Conservation (phyloP, 257 asterid species). For the Nicotiana benthamiana region DNA sequence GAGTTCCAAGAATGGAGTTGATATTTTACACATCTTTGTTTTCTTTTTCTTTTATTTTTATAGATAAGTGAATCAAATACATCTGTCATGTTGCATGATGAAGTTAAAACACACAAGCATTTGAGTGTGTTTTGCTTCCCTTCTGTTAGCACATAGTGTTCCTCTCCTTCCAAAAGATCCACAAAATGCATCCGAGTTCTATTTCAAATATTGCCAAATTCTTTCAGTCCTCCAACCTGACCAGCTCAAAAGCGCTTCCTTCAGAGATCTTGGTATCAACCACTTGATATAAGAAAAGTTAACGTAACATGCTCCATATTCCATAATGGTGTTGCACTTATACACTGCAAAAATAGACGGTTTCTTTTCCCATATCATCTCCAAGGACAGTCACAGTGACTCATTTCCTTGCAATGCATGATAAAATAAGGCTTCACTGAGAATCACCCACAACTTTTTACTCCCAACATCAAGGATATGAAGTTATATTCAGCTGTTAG, state of each 20-base stretch:
- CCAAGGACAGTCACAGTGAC: neutral
- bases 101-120: neutral
- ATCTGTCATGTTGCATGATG: neutral
- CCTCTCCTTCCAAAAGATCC: neutral
- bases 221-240: neutral
- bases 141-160: neutral
- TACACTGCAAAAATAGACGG: neutral
- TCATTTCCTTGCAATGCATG: neutral
- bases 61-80: neutral
- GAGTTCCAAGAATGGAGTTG: too few relatives aligned
- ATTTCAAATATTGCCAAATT: too few relatives aligned
- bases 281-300: neutral
- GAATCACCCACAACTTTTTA: neutral
- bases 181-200: too few relatives aligned
- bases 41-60: neutral
- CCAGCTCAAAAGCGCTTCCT: neutral
- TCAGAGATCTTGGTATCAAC: neutral
- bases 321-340: neutral
- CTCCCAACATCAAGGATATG: neutral
- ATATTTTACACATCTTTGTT: neutral
- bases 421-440: neutral
- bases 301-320: neutral
- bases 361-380: neutral
- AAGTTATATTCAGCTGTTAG: neutral
- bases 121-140: neutral